Evolutionary conservation across 2,329 filamentous ascomycete species (phyloP), one percentile per base, ranked within the genome.

Genomic region (Penicillium nordicum): DNA sequence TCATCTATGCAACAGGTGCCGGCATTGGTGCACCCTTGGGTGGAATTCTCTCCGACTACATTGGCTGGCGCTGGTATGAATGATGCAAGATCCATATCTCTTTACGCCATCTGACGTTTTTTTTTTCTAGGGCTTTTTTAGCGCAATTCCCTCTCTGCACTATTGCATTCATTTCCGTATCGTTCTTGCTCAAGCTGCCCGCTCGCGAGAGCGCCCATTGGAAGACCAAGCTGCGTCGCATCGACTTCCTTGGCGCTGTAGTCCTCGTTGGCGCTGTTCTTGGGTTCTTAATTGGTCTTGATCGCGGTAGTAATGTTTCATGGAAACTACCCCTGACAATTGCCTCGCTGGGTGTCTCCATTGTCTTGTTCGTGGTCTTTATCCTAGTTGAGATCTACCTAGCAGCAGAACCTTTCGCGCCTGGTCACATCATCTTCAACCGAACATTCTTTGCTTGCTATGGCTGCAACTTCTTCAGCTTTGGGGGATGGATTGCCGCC

Each of bases 241-340:
- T 93, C 63, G 90, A 93, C 70, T 91, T 92, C 64, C 74, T 88
- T 0, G 89, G 90, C 7, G 88, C 88, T 2, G 72, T 83, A 29
- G 78, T 84, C 18, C 82, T 93, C 16, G 80, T 90, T 27, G 66
- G 79, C 2, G 87, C 88, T 5, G 84, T 91, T 0, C 79, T 88
- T 53, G 77, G 82, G 1, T 78, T 92, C 29, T 79, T 91, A 1
- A 72, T 89, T 21, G 88, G 87, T 11, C 79, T 93, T 14, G 89
- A 93, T 69, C 82, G 84, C 47, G 89, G 89, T 30, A 86, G 86
- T 55, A 92, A 92, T 69, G 77, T 85, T 9, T 84, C 85, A 27
- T 92, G 90, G 88, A 77, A 71, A 10, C 73, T 84, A 44, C 79
- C 74, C 1, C 69, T 84, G 48, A 85, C 88, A 1, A 75, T 89